Base-by-base conservation (phyloP, 2,329 filamentous ascomycete species). In the Stagonosporopsis tanaceti region DNA sequence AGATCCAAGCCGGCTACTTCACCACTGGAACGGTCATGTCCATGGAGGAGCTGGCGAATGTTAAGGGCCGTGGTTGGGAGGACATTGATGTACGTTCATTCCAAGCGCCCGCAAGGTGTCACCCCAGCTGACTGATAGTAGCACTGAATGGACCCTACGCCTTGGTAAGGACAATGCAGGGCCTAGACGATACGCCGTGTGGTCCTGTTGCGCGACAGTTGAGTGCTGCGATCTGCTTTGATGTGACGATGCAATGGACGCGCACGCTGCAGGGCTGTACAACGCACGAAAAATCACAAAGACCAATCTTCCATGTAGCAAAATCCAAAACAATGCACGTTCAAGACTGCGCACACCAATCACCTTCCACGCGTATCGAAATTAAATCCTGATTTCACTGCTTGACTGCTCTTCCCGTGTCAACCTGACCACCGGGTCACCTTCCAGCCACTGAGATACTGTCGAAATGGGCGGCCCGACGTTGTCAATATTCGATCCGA, bases 41-140 rank as follows among this genome's bases (percentile, higher is more conserved):
- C 1, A 87, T 89, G 73, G 90, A 94, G 54, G 93, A 97, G 77
- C 83, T 98, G 62, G 83, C 89, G 65, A 88, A 91, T 52, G 93
- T 98, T 27, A 89, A 95, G 76, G 94, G 94, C 61, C 86, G 94
- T 65, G 90, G 92, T 66, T 97, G 94, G 93, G 93, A 96, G 79
- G 93, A 87, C 64, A 78, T 84, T 47, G 85, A 87, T 62, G 76
- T 78, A 72, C 63, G 76, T 74, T 41, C 28, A 47, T 37, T 37
- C 50, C n/a, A 15, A 22, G 14, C 34, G 37, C 35, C 37, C 48
- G 39, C 51, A 24, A 53, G 40, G 52, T 63, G 47, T 60, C 47
- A 27, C 15, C 40, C 40, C 53, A 57, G 61, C 67, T 75, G 60
- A 75, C 67, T 62, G 50, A 53, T 66, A 63, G 50, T 57, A 75